phyloP scores from a whole-genome alignment of 352 stramenopile species.

The Pythium brassicae region DNA sequence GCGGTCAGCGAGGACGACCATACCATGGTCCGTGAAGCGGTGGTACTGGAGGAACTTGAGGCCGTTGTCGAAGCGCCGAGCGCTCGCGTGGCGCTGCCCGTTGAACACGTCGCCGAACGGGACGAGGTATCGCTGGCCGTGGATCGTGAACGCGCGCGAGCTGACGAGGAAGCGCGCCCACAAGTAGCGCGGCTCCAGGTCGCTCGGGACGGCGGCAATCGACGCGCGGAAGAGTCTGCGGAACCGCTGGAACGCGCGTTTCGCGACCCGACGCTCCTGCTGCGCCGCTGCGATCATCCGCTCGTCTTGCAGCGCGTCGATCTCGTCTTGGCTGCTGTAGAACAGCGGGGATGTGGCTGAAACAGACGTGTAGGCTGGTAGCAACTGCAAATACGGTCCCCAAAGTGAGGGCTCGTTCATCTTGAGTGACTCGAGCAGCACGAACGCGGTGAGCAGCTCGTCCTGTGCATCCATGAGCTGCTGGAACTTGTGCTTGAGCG shows the following conservation, averaged over 20 bases:
- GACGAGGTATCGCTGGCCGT: slow-evolving; percentile 67
- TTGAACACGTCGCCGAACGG: slow-evolving; percentile 89
- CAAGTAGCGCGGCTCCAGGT: slow-evolving; percentile 19
- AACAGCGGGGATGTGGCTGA: slow-evolving; percentile 30
- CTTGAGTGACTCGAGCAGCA: slow-evolving; percentile 51
- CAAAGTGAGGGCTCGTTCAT: slow-evolving; percentile 28
- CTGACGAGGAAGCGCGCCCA: slow-evolving; percentile 62
- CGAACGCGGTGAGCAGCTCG: slow-evolving; percentile 59
- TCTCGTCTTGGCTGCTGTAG: slow-evolving; percentile 18
- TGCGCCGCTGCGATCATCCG: slow-evolving; percentile 26
- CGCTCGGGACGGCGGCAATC: background rate
- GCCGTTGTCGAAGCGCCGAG: slow-evolving; percentile 30
- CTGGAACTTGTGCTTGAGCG: slow-evolving; percentile 30
- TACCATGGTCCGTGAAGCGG: slow-evolving; percentile 27
- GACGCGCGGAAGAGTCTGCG: slow-evolving; percentile 32
- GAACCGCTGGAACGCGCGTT: slow-evolving; percentile 36
- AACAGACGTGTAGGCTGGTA: slow-evolving; percentile 21
- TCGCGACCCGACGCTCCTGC: slow-evolving; percentile 21
- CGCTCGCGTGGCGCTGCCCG: slow-evolving; percentile 35
- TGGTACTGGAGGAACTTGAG: slow-evolving; percentile 63
- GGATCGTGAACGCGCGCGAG: slow-evolving; percentile 78
- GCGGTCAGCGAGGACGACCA: slow-evolving; percentile 72
- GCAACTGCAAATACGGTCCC: slow-evolving; percentile 47
- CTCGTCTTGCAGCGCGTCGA: slow-evolving; percentile 44
- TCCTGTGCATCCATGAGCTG: slow-evolving; percentile 31